phyloP scores from a whole-genome alignment of 1,284 basidiomycete species.

The Microbotryum scabiosae region DNA sequence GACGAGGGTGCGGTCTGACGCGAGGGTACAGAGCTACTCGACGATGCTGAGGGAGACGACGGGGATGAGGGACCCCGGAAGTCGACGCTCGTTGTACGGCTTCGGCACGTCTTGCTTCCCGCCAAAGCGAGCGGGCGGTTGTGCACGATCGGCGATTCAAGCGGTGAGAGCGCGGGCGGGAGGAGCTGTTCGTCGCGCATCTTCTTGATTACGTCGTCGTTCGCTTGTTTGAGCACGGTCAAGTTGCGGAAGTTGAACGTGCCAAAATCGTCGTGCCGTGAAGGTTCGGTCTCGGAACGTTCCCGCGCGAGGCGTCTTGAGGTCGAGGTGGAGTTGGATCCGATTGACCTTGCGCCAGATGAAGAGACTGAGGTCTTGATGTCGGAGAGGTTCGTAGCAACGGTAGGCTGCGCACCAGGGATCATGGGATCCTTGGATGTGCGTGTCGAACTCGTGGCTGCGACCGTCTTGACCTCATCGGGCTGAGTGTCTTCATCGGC shows the following conservation, averaged over 20 bases:
- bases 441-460: conserved; percentile 46
- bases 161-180: conserved; percentile 8
- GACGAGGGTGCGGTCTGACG: conserved; percentile 21
- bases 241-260: conserved; percentile 98
- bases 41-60: conserved; percentile 23
- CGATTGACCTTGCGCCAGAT: too few species aligned
- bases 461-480: conserved; percentile 44
- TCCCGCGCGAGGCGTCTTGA: conserved; percentile 9
- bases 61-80: conserved; percentile 15
- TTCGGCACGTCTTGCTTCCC: conserved; percentile 1
- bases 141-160: conserved; percentile 31
- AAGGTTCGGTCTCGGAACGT: conserved; percentile 20
- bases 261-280: conserved; percentile 68
- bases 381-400: too few species aligned
- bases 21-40: conserved; percentile 28
- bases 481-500: conserved; percentile 63
- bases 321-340: neutral
- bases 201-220: conserved; percentile 96
- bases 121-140: conserved; percentile 12
- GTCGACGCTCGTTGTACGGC: conserved; percentile 18
- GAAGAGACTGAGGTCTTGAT: too few species aligned
- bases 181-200: conserved; percentile 49
- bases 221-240: conserved; percentile 92
- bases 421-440: conserved; percentile 34
- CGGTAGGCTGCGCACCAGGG: too few species aligned